Percentiles rank a stretch among this genome's conserved stretches.
phyloP scores from a whole-genome alignment of 225 moss, liverwort and hornwort species.

The Pseudoscleropodium purum region DNA sequence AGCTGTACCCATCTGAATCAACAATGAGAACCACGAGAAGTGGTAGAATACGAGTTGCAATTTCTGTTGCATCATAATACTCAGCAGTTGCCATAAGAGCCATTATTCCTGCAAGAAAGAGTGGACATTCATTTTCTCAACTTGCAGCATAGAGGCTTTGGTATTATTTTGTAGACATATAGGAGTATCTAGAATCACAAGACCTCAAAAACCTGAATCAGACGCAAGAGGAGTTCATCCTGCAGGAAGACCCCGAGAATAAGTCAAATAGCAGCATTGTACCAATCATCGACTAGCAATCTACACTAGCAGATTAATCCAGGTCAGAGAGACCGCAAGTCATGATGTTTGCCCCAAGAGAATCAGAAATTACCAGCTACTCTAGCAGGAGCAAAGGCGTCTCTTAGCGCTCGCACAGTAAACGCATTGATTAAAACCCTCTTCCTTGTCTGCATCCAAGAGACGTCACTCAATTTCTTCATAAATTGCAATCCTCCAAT shows the following conservation, averaged over 20 bases:
- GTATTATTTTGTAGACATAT: background rate
- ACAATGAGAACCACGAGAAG: slow-evolving; percentile 86
- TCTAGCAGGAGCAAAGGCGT: slow-evolving; percentile 83
- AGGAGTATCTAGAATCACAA: background rate
- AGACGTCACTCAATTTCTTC: slow-evolving; percentile 17
- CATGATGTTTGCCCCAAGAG: background rate
- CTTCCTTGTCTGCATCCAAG: slow-evolving; percentile 66
- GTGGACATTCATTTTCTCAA: background rate
- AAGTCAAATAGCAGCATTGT: background rate
- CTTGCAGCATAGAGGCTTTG: background rate
- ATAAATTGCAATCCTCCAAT: background rate
- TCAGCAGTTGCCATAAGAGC: slow-evolving; percentile 80
- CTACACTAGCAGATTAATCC: background rate
- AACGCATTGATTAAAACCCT: slow-evolving; percentile 93
- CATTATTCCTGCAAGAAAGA: slow-evolving; percentile 64
- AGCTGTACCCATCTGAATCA: slow-evolving; percentile 65
- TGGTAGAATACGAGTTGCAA: slow-evolving; percentile 87
- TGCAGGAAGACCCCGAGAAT: background rate
- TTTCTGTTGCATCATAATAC: slow-evolving; percentile 81
- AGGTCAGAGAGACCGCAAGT: background rate
- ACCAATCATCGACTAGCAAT: background rate
- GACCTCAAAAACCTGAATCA: background rate
- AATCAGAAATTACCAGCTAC: slow-evolving; percentile 51
- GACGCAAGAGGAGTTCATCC: background rate
- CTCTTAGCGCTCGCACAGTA: slow-evolving; percentile 84